phyloP scores from a whole-genome alignment of 257 asterid genomes.

The Ballota nigra region DNA sequence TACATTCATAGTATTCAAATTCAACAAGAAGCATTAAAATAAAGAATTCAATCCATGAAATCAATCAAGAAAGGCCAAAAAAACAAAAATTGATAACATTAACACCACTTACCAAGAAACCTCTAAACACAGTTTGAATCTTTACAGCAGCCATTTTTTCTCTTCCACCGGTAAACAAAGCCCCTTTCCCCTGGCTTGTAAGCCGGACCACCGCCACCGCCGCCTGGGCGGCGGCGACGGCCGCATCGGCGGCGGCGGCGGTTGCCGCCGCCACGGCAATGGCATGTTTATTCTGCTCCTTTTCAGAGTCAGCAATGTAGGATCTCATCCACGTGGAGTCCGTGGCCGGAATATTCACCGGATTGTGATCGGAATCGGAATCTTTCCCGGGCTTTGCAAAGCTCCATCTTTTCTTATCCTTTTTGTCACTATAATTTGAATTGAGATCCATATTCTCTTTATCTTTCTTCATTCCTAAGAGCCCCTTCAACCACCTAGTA shows the following conservation, averaged over 20 bases:
- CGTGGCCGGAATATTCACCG: conserved; percentile 32
- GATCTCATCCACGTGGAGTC: conserved; percentile 63
- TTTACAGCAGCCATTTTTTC: conserved; percentile 61
- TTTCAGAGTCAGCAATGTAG: conserved; percentile 50
- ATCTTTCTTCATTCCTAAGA: conserved; percentile 76
- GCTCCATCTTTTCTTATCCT: conserved; percentile 66
- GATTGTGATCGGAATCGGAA: conserved; percentile 40
- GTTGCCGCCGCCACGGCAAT: conserved; percentile 93
- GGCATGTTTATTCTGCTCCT: conserved; percentile 77
- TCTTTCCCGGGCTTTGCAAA: conserved; percentile 59
- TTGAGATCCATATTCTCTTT: conserved; percentile 51
- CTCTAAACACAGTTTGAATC: conserved; percentile 85
- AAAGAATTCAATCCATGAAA: neutral
- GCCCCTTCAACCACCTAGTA: conserved; percentile 75
- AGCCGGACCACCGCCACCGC: conserved; percentile 91
- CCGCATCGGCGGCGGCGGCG: conserved; percentile 95
- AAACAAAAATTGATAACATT: neutral
- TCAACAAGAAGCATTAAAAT: neutral
- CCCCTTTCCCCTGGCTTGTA: conserved; percentile 69
- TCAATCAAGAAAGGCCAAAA: neutral
- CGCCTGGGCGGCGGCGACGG: conserved; percentile 95
- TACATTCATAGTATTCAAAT: neutral
- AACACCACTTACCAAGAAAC: conserved; percentile 60
- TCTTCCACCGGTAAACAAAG: conserved; percentile 40
- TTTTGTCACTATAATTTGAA: conserved; percentile 45